Evolutionary conservation across 2,329 filamentous ascomycete genomes (phyloP).

Genomic region (Alternaria postmessia): DNA sequence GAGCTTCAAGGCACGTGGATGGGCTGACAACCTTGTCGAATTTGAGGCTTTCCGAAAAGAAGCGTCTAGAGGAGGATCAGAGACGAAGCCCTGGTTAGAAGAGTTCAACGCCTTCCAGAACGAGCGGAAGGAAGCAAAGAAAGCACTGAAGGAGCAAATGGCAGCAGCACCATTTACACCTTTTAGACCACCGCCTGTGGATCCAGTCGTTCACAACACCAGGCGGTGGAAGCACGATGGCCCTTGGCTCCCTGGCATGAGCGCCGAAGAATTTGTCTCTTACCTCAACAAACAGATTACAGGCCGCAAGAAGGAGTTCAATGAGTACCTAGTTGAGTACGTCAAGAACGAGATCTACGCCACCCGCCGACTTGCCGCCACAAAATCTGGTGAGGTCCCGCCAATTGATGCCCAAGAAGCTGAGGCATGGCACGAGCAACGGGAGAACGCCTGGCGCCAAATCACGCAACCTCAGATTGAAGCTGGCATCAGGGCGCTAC

Average conservation of each 20-base stretch:
- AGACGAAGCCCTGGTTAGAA: slow-evolving; percentile 5
- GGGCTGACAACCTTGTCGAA: slow-evolving; percentile 2
- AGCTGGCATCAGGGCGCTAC: slow-evolving; percentile 47
- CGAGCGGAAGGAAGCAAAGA: slow-evolving; percentile 8
- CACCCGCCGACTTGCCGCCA: slow-evolving; percentile 31
- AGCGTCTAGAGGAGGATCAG: not conserved
- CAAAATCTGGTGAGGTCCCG: slow-evolving; percentile 19
- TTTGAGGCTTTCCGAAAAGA: slow-evolving; percentile 5
- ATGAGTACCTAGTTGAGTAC: slow-evolving; percentile 38
- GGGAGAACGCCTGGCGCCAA: slow-evolving; percentile 37
- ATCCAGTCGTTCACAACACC: slow-evolving; percentile 34
- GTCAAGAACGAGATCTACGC: slow-evolving; percentile 47
- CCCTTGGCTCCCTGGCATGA: slow-evolving; percentile 66
- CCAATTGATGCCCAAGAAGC: slow-evolving; percentile 39
- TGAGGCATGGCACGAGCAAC: slow-evolving; percentile 22
- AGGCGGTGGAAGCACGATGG: slow-evolving; percentile 65
- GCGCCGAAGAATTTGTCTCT: slow-evolving; percentile 62
- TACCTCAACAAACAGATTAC: slow-evolving; percentile 58
- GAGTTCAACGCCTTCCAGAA: slow-evolving; percentile 9
- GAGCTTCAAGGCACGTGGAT: slow-evolving; percentile 6
- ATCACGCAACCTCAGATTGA: slow-evolving; percentile 38
- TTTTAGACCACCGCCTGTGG: slow-evolving; percentile 31
- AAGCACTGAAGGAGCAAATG: slow-evolving; percentile 20
- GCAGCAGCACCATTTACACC: slow-evolving; percentile 20
- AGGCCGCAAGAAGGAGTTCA: slow-evolving; percentile 44